phyloP scores from a whole-genome alignment of 331 rosid species.

The Rosa hybrid region DNA sequence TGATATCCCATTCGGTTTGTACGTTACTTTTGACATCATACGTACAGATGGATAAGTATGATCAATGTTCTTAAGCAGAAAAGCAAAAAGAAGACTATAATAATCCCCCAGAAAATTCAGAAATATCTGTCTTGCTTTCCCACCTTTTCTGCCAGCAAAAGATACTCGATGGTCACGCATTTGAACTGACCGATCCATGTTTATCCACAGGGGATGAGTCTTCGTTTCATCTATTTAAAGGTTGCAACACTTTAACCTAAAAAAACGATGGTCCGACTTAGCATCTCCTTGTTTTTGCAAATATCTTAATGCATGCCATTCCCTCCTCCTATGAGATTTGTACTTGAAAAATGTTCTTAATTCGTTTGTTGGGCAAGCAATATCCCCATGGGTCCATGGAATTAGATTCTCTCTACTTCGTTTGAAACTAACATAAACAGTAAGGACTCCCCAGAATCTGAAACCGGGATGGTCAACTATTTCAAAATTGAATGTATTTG shows the following conservation, averaged over 20 bases:
- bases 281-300: conserved; percentile 10
- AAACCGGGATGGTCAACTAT: too few species aligned
- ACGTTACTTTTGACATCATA: conserved; percentile 44
- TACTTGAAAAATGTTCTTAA: neutral
- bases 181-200: conserved; percentile 17
- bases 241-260: conserved; percentile 8
- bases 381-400: neutral
- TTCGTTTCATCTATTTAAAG: neutral
- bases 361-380: neutral
- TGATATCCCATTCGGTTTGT: conserved; percentile 36
- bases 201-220: neutral
- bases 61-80: neutral
- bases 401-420: neutral
- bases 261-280: neutral
- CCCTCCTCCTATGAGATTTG: neutral
- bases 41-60: conserved; percentile 31
- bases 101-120: conserved; percentile 1
- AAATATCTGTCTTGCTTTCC: conserved; percentile 29
- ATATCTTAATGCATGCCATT: neutral
- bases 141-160: conserved; percentile 9
- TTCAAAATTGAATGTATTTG: too few species aligned
- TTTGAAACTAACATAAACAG: too few species aligned
- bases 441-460: neutral
- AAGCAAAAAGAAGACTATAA: neutral
- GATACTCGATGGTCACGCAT: conserved; percentile 14